Percentiles rank a stretch among this genome's conserved stretches.
These are phyloP conservation scores for Fusarium clavum DNA, from an alignment of 2,329 filamentous ascomycete genomes.

Conservation along the genomic window DNA sequence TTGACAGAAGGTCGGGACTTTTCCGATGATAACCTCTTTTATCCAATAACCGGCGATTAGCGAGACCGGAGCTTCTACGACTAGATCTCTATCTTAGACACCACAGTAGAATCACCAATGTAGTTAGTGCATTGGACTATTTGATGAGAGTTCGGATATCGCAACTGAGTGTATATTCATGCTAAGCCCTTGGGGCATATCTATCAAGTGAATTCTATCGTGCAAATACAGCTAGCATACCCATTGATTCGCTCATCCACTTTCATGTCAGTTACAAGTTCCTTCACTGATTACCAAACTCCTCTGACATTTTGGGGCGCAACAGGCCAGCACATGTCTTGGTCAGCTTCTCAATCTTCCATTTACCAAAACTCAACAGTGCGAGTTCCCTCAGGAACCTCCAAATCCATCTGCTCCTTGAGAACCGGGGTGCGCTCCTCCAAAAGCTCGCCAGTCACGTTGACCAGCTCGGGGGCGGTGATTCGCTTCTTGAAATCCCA, in stretches of 20 bases:
- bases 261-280: neutral
- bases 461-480: conserved; percentile 38
- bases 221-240: neutral
- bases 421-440: neutral
- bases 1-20: conserved; percentile 5
- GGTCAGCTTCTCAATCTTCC: neutral
- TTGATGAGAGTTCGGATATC: neutral
- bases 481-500: conserved; percentile 37
- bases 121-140: neutral
- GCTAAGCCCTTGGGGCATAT: neutral
- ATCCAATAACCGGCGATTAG: neutral
- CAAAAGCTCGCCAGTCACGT: conserved; percentile 12
- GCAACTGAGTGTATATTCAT: neutral
- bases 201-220: neutral
- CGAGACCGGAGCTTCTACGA: conserved; percentile 17
- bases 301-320: neutral
- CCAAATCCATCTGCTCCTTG: conserved; percentile 32
- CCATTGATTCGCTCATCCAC: neutral
- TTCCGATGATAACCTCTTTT: conserved; percentile 18
- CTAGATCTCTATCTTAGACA: neutral
- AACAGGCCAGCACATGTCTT: neutral
- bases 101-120: neutral
- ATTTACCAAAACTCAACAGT: conserved; percentile 49
- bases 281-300: neutral
- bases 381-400: conserved; percentile 42